Evolutionary conservation across 139 green algal genomes (phyloP).

Genomic region (Pycnococcus provasolii): DNA sequence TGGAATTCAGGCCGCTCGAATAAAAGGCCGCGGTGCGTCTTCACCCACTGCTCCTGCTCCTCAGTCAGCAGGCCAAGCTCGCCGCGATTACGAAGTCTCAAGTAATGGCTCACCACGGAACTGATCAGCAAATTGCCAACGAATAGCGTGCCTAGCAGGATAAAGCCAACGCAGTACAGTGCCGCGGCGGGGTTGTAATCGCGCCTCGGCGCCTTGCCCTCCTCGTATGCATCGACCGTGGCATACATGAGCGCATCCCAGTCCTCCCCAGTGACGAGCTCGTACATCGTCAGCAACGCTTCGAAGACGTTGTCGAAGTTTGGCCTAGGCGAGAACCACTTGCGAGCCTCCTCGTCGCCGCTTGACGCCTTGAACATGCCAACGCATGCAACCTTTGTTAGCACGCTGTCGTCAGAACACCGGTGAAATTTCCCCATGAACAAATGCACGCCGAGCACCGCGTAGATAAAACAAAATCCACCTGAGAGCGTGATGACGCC

Average conservation of each 20-base stretch:
- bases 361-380: slow-evolving; percentile 2
- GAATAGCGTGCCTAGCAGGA: slow-evolving; percentile 15
- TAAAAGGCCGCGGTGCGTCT: slow-evolving; percentile 4
- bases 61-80: slow-evolving; percentile 5
- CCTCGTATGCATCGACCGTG: slow-evolving; percentile 6
- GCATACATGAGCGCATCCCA: slow-evolving; percentile 17
- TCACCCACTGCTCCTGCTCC: slow-evolving; percentile 17
- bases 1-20: neutral
- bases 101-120: slow-evolving; percentile 12
- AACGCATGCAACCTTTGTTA: neutral
- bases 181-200: slow-evolving; percentile 8
- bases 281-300: slow-evolving; percentile 15
- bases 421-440: slow-evolving; percentile 16
- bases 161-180: slow-evolving; percentile 16
- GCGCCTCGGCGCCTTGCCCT: slow-evolving; percentile 2
- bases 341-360: neutral
- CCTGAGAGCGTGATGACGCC: slow-evolving; percentile 5
- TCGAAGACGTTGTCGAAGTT: slow-evolving; percentile 26
- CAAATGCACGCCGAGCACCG: slow-evolving; percentile 9
- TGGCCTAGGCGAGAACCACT: neutral
- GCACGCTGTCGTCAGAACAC: neutral
- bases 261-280: slow-evolving; percentile 8
- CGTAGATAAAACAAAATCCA: slow-evolving; percentile 18
- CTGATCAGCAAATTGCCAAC: slow-evolving; percentile 13
- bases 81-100: slow-evolving; percentile 3